A percentile compares a stretch with the other conserved stretches of the same genome.
These are phyloP conservation scores for Backusella australiensis DNA, from an alignment of 192 early-diverging fungal genomes.

Conservation along the genomic window DNA sequence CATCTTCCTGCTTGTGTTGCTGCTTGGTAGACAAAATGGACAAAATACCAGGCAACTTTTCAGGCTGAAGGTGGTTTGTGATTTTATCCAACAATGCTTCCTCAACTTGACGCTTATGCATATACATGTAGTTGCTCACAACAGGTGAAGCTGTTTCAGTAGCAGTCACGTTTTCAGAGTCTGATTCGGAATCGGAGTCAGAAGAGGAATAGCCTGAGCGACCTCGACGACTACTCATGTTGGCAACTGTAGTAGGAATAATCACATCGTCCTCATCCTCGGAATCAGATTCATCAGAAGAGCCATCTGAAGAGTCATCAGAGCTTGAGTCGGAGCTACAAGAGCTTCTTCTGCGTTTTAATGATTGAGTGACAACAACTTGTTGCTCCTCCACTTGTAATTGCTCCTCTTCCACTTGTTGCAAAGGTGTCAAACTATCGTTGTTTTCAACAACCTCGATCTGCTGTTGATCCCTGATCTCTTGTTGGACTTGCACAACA, in stretches of 20 bases:
- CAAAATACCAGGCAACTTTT: slow-evolving; percentile 32
- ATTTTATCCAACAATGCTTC: slow-evolving; percentile 32
- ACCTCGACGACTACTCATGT: neutral
- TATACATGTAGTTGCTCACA: slow-evolving; percentile 17
- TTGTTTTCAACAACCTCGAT: neutral
- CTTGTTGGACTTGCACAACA: neutral
- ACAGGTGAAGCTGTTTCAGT: neutral
- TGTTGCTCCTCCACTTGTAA: neutral
- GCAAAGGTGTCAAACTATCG: neutral
- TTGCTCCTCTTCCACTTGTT: neutral
- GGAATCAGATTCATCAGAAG: neutral
- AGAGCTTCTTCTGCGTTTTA: slow-evolving; percentile 24
- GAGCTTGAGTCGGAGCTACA: slow-evolving; percentile 2
- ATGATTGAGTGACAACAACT: neutral
- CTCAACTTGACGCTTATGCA: slow-evolving; percentile 34
- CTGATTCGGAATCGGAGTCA: slow-evolving; percentile 25
- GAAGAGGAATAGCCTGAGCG: slow-evolving; percentile 7
- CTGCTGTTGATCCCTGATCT: neutral
- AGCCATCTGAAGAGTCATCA: neutral
- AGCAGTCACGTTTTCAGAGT: neutral
- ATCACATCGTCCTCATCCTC: slow-evolving; percentile 8
- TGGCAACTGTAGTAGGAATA: slow-evolving; percentile 16
- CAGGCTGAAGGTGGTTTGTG: slow-evolving; percentile 27
- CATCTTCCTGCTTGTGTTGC: slow-evolving; percentile 17
- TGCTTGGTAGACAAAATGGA: slow-evolving; percentile 28